Evolutionary conservation across 768 basidiomycete genomes (phyloP), one percentile per base, ranked within the genome.

Genomic region (Leccinellum rugosiceps): DNA sequence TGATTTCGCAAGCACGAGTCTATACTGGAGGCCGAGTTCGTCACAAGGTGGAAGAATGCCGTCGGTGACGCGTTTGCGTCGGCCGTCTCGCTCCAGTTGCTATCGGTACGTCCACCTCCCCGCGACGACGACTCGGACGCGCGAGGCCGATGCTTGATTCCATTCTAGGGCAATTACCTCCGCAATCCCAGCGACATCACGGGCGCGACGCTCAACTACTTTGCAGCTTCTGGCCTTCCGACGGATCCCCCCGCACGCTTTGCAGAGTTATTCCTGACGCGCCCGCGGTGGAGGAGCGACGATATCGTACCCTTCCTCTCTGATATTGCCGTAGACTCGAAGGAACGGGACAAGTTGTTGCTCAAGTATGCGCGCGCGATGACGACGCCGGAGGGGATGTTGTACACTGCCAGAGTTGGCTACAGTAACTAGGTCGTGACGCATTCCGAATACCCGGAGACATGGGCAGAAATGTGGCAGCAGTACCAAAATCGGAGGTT

Each of bases 301-400:
- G 92, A 95, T 17, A 89, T 98, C 58, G 73, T 76, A 26, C 90
- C 89, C 4, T 98, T 95, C 74, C 75, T 98, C 13, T 72, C 77
- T 6, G 93, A 93, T 60, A 84, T 97, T 55, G 87, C 87, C 0
- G 77, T 94, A n/a, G 86, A 92, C 67, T 74, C 77, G 8, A 96
- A 97, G 72, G 92, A 92, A 66, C 79, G 90, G 41, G 95, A 98
- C 68, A 93, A 87, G 69, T 68, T 96, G 60, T 74, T 97, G 38
- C 81, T 92, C 44, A 98, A 94, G 74, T 91, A 88, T 66, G 91
- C 91, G 34, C 78, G 95, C 47, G 83, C 90, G 3, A 80, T 86
- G 44, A 90, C 87, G 52, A 87, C 90, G 52, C 66, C 78, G 0
- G 77, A 82, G 11, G 88, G 87, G 0, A 70, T 83, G 34, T 90